Percentiles rank a stretch among this genome's conserved stretches.
phyloP scores from a whole-genome alignment of 345 rosid genomes.

The Eucalyptus viminalis region DNA sequence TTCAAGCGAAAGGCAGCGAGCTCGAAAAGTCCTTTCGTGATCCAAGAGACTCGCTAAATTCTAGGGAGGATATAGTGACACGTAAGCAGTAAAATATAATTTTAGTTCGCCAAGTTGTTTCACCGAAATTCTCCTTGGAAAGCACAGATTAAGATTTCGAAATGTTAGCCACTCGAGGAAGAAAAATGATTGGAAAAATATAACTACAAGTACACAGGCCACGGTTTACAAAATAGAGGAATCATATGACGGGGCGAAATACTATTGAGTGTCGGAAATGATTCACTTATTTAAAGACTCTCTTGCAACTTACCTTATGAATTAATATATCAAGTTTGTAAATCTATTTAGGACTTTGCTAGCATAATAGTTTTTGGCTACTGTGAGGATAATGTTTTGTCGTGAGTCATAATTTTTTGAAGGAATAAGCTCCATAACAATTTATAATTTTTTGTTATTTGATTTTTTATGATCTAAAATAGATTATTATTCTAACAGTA shows the following conservation, averaged over 20 bases:
- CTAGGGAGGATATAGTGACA: not conserved
- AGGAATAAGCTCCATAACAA: rapidly evolving
- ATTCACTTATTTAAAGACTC: not conserved
- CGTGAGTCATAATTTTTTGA: too few species aligned
- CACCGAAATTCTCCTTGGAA: not conserved
- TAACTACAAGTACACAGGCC: not conserved
- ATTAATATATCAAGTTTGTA: not conserved
- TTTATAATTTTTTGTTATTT: too few species aligned
- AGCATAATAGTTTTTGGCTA: too few species aligned
- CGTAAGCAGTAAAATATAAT: not conserved
- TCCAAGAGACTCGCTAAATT: not conserved
- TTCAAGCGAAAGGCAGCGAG: not conserved
- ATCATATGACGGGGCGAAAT: not conserved
- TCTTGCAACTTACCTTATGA: not conserved
- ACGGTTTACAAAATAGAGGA: not conserved
- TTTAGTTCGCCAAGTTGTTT: not conserved
- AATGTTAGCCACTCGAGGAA: not conserved
- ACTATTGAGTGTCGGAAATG: not conserved
- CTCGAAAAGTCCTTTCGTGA: not conserved
- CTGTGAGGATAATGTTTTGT: too few species aligned
- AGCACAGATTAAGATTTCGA: not conserved
- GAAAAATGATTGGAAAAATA: not conserved
- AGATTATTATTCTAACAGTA: too few species aligned
- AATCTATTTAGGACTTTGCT: not conserved
- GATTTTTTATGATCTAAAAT: too few species aligned